Evolutionary conservation across 2,329 filamentous ascomycete genomes (phyloP).

Genomic region (Aspergillus fumigatus): DNA sequence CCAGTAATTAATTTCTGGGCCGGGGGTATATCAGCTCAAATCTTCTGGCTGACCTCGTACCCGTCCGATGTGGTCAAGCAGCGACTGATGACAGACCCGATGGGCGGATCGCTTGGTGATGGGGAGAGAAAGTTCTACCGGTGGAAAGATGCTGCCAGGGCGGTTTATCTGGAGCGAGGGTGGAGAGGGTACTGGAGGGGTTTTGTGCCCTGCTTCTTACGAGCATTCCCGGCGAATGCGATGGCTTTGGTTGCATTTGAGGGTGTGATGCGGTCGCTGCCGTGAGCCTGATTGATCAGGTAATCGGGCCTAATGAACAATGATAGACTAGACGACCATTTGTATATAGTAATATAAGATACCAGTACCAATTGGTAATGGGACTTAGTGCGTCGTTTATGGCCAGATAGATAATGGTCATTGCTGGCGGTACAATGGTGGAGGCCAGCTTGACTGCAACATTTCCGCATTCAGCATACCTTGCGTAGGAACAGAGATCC

Average conservation of each 20-base stretch:
- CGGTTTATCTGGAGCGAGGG: slow-evolving; percentile 73
- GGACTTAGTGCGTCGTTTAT: background rate
- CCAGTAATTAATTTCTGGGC: slow-evolving; percentile 96
- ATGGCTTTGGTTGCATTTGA: slow-evolving; percentile 93
- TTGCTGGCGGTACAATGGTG: background rate
- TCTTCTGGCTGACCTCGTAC: slow-evolving; percentile 92
- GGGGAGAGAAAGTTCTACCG: slow-evolving; percentile 63
- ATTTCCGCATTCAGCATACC: background rate
- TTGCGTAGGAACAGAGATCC: background rate
- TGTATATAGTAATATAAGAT: background rate
- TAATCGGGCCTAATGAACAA: background rate
- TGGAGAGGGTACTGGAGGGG: slow-evolving; percentile 84
- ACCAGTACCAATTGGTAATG: no score
- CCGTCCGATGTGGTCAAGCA: slow-evolving; percentile 94
- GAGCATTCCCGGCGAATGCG: slow-evolving; percentile 94
- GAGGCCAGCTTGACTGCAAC: background rate
- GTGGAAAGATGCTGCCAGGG: slow-evolving; percentile 75
- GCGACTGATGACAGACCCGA: slow-evolving; percentile 90
- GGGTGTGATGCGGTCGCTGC: slow-evolving; percentile 67
- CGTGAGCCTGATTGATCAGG: slow-evolving; percentile 20
- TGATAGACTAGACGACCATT: background rate
- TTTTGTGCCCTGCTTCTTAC: slow-evolving; percentile 86
- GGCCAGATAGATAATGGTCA: background rate
- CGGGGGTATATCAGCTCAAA: slow-evolving; percentile 83
- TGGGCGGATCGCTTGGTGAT: slow-evolving; percentile 66